phyloP scores from a whole-genome alignment of 164 flowering plant species.

The Piper betle region DNA sequence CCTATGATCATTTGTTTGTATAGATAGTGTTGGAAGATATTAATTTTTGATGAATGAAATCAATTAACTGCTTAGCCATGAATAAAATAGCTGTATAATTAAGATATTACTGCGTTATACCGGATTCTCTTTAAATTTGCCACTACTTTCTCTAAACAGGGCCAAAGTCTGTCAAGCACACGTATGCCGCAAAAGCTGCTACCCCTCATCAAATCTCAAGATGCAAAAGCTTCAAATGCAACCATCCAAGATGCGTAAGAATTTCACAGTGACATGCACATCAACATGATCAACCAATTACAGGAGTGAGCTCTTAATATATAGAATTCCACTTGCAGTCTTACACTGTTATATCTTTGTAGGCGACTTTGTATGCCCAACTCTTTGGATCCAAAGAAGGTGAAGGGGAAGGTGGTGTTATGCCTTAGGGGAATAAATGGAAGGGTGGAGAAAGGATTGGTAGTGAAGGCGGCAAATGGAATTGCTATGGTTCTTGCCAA shows the following conservation, averaged over 20 bases:
- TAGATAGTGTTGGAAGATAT: too few species aligned
- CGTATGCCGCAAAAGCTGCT: constrained; percentile 19
- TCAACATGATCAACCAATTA: not conserved
- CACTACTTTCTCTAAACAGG: constrained; percentile 9
- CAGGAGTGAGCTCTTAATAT: not conserved
- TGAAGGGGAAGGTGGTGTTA: constrained; percentile 43
- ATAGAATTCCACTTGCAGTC: not conserved
- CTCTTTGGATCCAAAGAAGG: constrained; percentile 35
- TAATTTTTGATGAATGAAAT: too few species aligned
- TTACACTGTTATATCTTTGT: not conserved
- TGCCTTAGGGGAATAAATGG: constrained; percentile 36
- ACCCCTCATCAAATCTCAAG: constrained; percentile 22
- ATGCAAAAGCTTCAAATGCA: constrained; percentile 24
- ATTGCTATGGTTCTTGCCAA: constrained; percentile 47
- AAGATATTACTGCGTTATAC: too few species aligned
- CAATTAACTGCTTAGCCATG: too few species aligned
- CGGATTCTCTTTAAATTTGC: not conserved
- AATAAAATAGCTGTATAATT: not conserved
- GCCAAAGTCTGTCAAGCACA: constrained; percentile 23
- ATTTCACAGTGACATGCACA: not conserved
- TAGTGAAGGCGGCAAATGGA: constrained; percentile 28
- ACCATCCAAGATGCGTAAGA: constrained; percentile 1
- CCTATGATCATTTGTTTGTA: too few species aligned
- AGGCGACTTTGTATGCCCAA: constrained; percentile 13
- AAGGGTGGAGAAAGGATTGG: constrained; percentile 35